Conservation (phyloP, 371 early-diverging fungal genomes). For the Dichotomocladium elegans region DNA sequence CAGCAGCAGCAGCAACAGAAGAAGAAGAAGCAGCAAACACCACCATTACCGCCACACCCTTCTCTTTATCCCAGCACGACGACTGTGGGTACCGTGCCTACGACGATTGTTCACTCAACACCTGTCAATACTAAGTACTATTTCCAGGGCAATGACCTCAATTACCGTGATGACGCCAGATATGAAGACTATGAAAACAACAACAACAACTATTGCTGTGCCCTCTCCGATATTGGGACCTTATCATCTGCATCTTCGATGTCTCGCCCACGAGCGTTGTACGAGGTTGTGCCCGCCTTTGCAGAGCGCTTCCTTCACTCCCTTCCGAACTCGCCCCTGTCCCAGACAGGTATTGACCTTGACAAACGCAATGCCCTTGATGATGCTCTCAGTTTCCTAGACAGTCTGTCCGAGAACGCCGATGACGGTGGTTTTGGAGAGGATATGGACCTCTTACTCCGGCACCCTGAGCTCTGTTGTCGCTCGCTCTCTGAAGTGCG, state of each 20-base stretch:
- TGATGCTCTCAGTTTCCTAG: slow-evolving; percentile 24
- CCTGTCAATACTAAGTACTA: no score
- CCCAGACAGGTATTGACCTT: not conserved
- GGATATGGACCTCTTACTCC: slow-evolving; percentile 10
- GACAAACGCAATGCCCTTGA: slow-evolving; percentile 25
- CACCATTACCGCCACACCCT: slow-evolving; percentile 7
- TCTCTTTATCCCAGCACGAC: not conserved
- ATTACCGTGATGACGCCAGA: not conserved
- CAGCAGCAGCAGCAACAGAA: slow-evolving; percentile 8
- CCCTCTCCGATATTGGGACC: slow-evolving; percentile 1
- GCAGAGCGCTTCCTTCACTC: slow-evolving; percentile 1
- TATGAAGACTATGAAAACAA: not conserved
- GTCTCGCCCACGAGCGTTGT: slow-evolving; percentile 4
- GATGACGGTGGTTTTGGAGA: slow-evolving; percentile 15
- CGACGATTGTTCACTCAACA: no score
- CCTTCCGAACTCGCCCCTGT: slow-evolving; percentile 23
- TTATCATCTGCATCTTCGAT: slow-evolving; percentile 4
- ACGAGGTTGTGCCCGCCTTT: not conserved
- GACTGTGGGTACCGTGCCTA: no score
- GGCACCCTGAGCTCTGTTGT: slow-evolving; percentile 14
- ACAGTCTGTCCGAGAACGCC: slow-evolving; percentile 8
- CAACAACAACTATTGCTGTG: not conserved
- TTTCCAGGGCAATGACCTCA: no score
- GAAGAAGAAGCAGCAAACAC: no score
- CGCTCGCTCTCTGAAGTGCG: slow-evolving; percentile 5